A percentile compares a stretch with the other conserved stretches of the same genome.
Evolutionary conservation across 148 eudicot genomes (phyloP).

Genomic region (Talinum fruticosum): DNA sequence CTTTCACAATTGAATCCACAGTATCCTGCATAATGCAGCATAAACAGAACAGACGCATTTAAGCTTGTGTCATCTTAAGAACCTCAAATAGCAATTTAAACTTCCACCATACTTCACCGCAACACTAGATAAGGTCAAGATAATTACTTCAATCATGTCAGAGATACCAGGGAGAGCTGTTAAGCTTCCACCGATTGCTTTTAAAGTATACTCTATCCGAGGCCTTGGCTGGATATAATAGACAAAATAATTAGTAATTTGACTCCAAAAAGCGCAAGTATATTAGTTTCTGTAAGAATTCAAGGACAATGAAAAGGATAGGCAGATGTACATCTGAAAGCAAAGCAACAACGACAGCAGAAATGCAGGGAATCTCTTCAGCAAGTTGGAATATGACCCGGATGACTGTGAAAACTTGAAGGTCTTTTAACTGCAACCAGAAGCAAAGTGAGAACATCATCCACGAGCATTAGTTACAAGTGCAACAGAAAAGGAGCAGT

Average conservation of each 20-base stretch:
- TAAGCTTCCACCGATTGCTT: constrained; percentile 95
- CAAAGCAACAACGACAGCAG: constrained; percentile 95
- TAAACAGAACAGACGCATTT: constrained; percentile 14
- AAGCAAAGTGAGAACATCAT: constrained; percentile 14
- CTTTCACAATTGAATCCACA: constrained; percentile 73
- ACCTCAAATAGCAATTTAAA: no score
- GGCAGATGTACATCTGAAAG: constrained; percentile 70
- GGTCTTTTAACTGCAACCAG: constrained; percentile 78
- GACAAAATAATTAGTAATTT: constrained; percentile 16
- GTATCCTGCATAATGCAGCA: constrained; percentile 58
- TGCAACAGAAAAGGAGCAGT: not conserved
- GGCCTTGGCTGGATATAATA: constrained; percentile 77
- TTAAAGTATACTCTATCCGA: constrained; percentile 78
- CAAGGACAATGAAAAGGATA: not conserved
- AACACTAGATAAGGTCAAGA: constrained; percentile 1
- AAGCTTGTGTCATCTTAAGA: not conserved
- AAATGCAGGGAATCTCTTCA: constrained; percentile 96
- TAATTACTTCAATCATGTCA: constrained; percentile 93
- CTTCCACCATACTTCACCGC: not conserved
- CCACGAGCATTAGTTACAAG: not conserved
- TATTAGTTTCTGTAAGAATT: not conserved
- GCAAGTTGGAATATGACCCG: constrained; percentile 93
- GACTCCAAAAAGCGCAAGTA: not conserved
- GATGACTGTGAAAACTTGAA: constrained; percentile 88
- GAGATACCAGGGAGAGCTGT: constrained; percentile 95